Percentiles rank a stretch among this genome's conserved stretches.
Evolutionary conservation across 2,329 filamentous ascomycete species (phyloP).

Genomic region (Pezicula rhizophila): DNA sequence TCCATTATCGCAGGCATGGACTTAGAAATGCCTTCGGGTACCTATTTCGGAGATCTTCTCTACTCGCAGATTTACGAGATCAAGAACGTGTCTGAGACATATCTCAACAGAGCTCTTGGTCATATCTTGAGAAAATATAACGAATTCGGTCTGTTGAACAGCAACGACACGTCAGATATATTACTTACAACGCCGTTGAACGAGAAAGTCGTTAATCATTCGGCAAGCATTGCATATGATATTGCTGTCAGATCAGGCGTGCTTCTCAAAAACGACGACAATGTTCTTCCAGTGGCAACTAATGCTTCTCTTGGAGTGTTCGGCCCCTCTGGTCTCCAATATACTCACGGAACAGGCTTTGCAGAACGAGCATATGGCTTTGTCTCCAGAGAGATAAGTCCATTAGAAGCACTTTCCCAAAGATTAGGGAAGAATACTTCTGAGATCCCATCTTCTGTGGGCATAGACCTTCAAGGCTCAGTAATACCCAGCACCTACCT

Average conservation of each 20-base stretch:
- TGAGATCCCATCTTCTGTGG: background rate
- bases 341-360: background rate
- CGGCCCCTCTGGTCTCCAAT: background rate
- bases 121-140: background rate
- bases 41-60: background rate
- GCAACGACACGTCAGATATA: background rate
- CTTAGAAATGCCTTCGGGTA: background rate
- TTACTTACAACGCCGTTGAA: background rate
- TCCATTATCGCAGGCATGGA: background rate
- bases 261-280: background rate
- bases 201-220: background rate
- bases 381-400: background rate
- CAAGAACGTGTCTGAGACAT: background rate
- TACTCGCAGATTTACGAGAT: background rate
- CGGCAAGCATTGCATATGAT: background rate
- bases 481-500: background rate
- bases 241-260: background rate
- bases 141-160: background rate
- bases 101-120: background rate
- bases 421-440: background rate
- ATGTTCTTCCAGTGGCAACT: background rate
- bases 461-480: background rate
- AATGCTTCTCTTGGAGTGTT: background rate
- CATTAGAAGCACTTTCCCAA: background rate
- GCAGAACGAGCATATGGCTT: background rate